Evolutionary conservation across 805 yeast species (phyloP), one percentile per base, ranked within the genome.

Genomic region (Suhomyces emberorum): DNA sequence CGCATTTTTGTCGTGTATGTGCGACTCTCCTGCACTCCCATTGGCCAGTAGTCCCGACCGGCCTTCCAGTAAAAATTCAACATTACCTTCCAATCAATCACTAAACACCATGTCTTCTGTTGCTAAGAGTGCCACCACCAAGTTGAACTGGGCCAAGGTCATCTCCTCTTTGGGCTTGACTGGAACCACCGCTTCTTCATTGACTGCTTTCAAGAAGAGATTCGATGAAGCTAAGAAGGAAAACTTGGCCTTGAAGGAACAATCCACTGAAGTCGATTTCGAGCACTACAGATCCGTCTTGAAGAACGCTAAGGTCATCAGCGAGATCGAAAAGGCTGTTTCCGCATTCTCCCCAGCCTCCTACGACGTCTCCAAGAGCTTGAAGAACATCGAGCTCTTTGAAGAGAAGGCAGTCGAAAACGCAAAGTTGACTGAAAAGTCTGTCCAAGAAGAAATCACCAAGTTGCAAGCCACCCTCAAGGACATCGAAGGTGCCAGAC

Each of bases 401-500:
- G 96, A 93, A 77, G 79, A 83, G 51, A 88, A 88, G 76, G 98
- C 98, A 37, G 61, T 93, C 53, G 95, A 86, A 69, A 91, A 89
- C 68, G 98, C 98, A 51, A 79, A 86, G 72, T 79, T 81, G 55
- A 93, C 98, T 46, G 97, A 91, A 74, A 68, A 79, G 47, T 80
- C 89, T 54, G 98, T 93, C 45, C 70, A 80, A 48, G 80, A 82
- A 54, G 98, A 93, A 74, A 76, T 93, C 57, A 71, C 76, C 50
- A 88, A 88, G 55, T 79, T 93, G 63, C 80, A 85, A 65, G 81
- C 77, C 69, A 91, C 98, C 43, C 77, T 93, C 63, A 78, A 79
- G 63, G 91, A 93, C 76, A 93, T 93, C 63, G 95, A 93, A 74
- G 70, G 84, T 50, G 97, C 98, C 43, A 87, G 98, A 76, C 96